A percentile compares a stretch with the other conserved stretches of the same genome.
phyloP scores from a whole-genome alignment of 2,329 filamentous ascomycete species.

The Macrophomina pseudophaseolina region DNA sequence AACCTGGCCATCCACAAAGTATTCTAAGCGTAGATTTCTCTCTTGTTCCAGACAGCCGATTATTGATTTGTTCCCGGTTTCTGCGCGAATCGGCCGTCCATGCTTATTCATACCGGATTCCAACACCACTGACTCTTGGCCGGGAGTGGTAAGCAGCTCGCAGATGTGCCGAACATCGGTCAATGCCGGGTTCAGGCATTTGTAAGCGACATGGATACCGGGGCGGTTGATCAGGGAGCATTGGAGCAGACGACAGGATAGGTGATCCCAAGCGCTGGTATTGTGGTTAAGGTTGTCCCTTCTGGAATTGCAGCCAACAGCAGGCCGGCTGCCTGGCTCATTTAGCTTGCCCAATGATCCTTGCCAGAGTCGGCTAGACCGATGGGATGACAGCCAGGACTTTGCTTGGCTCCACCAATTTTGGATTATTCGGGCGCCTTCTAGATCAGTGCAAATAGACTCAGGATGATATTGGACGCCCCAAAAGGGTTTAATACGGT shows the following conservation, averaged over 20 bases:
- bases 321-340: background rate
- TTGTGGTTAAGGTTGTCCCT: background rate
- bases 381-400: conserved; percentile 59
- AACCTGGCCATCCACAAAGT: conserved; percentile 35
- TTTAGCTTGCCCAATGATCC: background rate
- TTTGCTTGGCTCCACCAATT: conserved; percentile 77
- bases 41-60: conserved; percentile 67
- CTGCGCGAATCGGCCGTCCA: conserved; percentile 44
- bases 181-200: background rate
- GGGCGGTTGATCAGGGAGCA: background rate
- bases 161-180: conserved; percentile 30
- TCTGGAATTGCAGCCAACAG: background rate
- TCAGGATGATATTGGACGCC: conserved; percentile 92
- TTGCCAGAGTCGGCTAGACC: background rate
- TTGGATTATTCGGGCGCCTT: conserved; percentile 66
- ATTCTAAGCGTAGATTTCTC: conserved; percentile 44
- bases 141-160: conserved; percentile 41
- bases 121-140: conserved; percentile 49
- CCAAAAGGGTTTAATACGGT: conserved; percentile 75
- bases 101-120: conserved; percentile 51
- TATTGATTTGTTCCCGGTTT: conserved; percentile 72
- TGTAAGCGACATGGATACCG: background rate
- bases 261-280: background rate
- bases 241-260: background rate
- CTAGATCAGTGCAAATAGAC: conserved; percentile 78